Conservation (phyloP, 2,329 filamentous ascomycete genomes). For the Phialophora verrucosa region DNA sequence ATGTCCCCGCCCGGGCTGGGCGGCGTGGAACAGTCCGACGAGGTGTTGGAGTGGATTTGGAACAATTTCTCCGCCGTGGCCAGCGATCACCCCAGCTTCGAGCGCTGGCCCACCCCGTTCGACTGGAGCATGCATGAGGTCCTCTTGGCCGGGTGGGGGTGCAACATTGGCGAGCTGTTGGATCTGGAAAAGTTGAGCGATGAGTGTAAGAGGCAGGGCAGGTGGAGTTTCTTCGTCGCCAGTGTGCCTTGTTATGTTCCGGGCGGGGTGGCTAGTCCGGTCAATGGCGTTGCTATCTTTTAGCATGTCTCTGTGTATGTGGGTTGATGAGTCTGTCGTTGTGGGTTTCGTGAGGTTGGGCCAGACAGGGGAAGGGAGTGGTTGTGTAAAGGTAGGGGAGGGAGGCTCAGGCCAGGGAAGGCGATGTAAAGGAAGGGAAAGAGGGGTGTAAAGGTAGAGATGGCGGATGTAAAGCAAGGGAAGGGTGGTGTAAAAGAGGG, state of each 20-base stretch:
- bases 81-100: constrained; percentile 45
- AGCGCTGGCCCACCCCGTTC: constrained; percentile 38
- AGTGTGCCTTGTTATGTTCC: constrained; percentile 43
- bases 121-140: constrained; percentile 41
- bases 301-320: constrained; percentile 7
- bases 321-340: not conserved
- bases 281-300: constrained; percentile 40
- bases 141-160: constrained; percentile 43
- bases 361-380: not conserved
- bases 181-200: constrained; percentile 51
- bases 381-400: not conserved
- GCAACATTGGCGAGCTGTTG: constrained; percentile 43
- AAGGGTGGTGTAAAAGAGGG: not conserved
- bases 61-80: constrained; percentile 46
- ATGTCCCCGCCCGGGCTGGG: constrained; percentile 33
- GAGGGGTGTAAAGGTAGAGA: not conserved
- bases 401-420: not conserved
- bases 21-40: constrained; percentile 46
- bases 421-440: not conserved
- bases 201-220: constrained; percentile 45
- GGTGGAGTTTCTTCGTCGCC: constrained; percentile 57
- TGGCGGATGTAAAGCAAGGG: not conserved
- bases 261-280: constrained; percentile 40
- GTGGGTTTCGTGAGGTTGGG: not conserved
- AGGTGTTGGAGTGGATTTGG: constrained; percentile 46